Conservation (phyloP, 805 yeast genomes). For the Tetrapisispora namnaoensis region DNA sequence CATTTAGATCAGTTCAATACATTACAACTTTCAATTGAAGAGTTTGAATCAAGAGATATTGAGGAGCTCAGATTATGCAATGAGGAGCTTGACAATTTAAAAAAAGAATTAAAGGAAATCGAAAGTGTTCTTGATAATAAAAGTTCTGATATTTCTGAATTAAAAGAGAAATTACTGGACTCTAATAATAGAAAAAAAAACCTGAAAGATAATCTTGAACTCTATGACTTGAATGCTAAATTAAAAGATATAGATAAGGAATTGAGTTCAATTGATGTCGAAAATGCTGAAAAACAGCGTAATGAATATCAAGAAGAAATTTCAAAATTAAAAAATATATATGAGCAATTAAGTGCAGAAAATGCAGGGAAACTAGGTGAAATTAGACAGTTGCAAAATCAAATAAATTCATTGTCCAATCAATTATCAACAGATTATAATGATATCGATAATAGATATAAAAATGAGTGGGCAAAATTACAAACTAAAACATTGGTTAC, state of each 20-base stretch:
- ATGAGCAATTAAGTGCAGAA: slow-evolving; percentile 47
- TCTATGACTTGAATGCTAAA: slow-evolving; percentile 37
- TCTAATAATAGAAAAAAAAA: slow-evolving; percentile 53
- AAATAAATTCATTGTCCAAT: slow-evolving; percentile 40
- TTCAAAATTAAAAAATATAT: slow-evolving; percentile 36
- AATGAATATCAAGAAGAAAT: slow-evolving; percentile 54
- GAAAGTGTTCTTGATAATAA: slow-evolving; percentile 17
- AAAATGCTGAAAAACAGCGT: slow-evolving; percentile 51
- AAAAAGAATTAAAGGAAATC: not conserved
- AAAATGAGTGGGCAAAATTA: slow-evolving; percentile 61
- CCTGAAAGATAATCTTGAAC: slow-evolving; percentile 53
- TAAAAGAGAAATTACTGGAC: slow-evolving; percentile 38
- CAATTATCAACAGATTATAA: slow-evolving; percentile 67
- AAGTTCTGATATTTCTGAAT: not conserved
- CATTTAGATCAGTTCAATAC: not conserved
- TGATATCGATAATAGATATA: slow-evolving; percentile 53
- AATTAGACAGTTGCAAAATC: slow-evolving; percentile 70
- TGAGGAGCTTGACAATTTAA: slow-evolving; percentile 7
- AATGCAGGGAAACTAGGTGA: slow-evolving; percentile 81
- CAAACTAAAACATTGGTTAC: slow-evolving; percentile 69
- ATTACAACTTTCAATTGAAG: slow-evolving; percentile 4
- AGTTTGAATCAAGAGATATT: slow-evolving; percentile 8
- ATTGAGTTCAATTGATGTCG: slow-evolving; percentile 39
- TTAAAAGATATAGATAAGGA: slow-evolving; percentile 30
- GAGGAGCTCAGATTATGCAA: slow-evolving; percentile 13